Evolutionary conservation across 2,329 filamentous ascomycete species (phyloP), one percentile per base, ranked within the genome.

Genomic region (Colletotrichum lini): DNA sequence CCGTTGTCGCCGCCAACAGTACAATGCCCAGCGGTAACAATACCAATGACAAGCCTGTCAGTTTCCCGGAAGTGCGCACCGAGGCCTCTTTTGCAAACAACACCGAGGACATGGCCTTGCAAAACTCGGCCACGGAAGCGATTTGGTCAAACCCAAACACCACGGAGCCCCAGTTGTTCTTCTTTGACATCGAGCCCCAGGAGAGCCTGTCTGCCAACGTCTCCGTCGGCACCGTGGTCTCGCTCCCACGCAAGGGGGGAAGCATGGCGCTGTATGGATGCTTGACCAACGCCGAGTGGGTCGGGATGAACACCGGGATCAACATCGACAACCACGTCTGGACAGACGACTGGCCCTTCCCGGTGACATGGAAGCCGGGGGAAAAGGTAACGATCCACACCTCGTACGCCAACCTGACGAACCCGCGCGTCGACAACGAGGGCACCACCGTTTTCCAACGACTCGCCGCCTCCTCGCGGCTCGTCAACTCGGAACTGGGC

Each of bases 361-460:
- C 23, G 12, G 26, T 65, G 23, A 45, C 38, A 8, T 44, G 56
- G 23, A 59, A 59, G 8, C 56, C 38, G 13, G 21, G 21, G 38
- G 45, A 16, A 26, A 65, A 42, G 30, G 35, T 58, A n/a, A 18
- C 23, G 15, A 65, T 58, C 21, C 26, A 35, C 10, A 58, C 53
- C 15, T 65, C 63, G 13, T 65, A 18, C 23, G 63, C 63, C n/a
- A 65, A 58, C 21, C 63, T 65, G n/a, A 65, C 52, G 13, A 65
- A 65, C 16, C 53, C 63, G 7, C 1, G 9, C 3, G 53, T 65
- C 30, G 44, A 42, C 9, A 35, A 9, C 16, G n/a, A 45, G 0
- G 45, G 35, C 3, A 38, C 44, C 21, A 65, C 44, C n/a, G 63
- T 65, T n/a, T 65, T 65, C 44, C 53, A 65, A 6, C 42, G 44